Conservation (phyloP, 2,329 filamentous ascomycete species). For the Epichloe coenophiala region DNA sequence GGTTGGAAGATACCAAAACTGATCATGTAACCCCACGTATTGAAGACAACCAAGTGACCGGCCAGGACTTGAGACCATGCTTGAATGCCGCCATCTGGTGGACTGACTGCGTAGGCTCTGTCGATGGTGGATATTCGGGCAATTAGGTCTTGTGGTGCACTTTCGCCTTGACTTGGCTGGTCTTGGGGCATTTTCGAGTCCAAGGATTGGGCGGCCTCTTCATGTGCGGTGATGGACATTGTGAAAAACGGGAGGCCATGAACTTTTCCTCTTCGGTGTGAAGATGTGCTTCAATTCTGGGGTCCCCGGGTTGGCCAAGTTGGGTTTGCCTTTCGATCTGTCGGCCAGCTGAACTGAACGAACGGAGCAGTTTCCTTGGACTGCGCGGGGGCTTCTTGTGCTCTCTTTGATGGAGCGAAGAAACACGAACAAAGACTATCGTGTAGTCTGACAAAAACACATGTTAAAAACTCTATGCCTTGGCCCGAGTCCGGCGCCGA, state of each 20-base stretch:
- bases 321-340: too few relatives aligned
- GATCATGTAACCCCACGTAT: constrained; percentile 24
- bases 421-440: too few relatives aligned
- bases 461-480: too few relatives aligned
- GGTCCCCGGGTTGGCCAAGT: too few relatives aligned
- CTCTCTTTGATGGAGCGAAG: too few relatives aligned
- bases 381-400: too few relatives aligned
- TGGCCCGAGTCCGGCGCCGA: too few relatives aligned
- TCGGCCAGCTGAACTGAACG: too few relatives aligned
- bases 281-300: too few relatives aligned
- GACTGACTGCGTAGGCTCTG: constrained; percentile 6
- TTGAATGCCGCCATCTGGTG: constrained; percentile 22
- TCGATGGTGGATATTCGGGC: neutral
- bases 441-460: too few relatives aligned
- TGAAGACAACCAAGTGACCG: constrained; percentile 24
- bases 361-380: too few relatives aligned
- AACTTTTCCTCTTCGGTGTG: too few relatives aligned
- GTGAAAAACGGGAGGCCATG: neutral
- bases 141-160: neutral
- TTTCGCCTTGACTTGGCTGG: neutral
- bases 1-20: constrained; percentile 27
- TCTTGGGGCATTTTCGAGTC: neutral
- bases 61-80: constrained; percentile 27
- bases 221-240: constrained; percentile 10
- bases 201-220: neutral